Evolutionary conservation across 78 protist genomes (phyloP).

Genomic region (Bigelowiella natans): DNA sequence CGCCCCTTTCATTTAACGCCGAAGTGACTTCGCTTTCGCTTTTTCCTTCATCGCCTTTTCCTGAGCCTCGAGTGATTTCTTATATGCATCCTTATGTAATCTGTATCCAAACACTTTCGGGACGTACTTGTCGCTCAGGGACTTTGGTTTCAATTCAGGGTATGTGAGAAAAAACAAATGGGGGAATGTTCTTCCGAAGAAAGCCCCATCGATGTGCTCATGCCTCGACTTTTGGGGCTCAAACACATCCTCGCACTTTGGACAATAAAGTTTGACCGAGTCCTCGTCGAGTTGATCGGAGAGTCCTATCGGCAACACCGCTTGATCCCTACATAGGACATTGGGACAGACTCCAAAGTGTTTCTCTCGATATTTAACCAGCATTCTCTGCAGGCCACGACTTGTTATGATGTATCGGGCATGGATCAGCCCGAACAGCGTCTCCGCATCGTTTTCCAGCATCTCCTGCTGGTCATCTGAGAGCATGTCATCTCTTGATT

Average conservation of each 20-base stretch:
- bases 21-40: not conserved
- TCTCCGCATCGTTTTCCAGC: constrained; percentile 60
- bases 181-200: constrained; percentile 84
- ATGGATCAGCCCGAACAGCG: constrained; percentile 88
- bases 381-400: constrained; percentile 73
- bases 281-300: not conserved
- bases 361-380: constrained; percentile 8
- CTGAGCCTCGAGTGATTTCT: not conserved
- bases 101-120: constrained; percentile 79
- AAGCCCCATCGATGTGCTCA: constrained; percentile 80
- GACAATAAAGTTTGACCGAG: constrained; percentile 13
- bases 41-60: not conserved
- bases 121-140: constrained; percentile 36
- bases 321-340: constrained; percentile 4
- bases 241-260: constrained; percentile 17
- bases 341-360: constrained; percentile 33
- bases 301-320: constrained; percentile 8
- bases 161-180: constrained; percentile 63
- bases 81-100: constrained; percentile 24
- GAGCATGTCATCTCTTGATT: constrained; percentile 13
- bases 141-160: constrained; percentile 42
- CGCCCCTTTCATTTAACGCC: too few relatives aligned
- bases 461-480: constrained; percentile 47
- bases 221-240: constrained; percentile 4
- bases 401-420: constrained; percentile 83